These are phyloP conservation scores for Clonostachys rosea DNA, from an alignment of 2,329 filamentous ascomycete genomes.

Conservation along the genomic window DNA sequence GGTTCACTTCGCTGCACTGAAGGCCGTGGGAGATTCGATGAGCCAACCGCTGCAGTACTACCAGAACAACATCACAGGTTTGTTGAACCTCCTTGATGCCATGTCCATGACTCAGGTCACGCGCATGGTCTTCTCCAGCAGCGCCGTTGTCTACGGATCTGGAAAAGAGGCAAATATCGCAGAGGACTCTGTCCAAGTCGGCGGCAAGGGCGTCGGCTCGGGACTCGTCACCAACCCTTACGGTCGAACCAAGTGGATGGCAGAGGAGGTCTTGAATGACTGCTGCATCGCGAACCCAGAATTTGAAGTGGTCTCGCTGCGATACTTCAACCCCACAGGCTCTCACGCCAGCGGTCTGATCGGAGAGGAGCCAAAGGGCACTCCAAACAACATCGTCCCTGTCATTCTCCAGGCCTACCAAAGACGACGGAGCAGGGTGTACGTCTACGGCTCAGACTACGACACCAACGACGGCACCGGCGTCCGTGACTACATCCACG, in stretches of 20 bases:
- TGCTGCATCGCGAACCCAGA: constrained; percentile 53
- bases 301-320: constrained; percentile 58
- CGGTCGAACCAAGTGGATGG: constrained; percentile 63
- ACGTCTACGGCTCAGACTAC: constrained; percentile 62
- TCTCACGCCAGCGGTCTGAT: constrained; percentile 60
- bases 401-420: constrained; percentile 58
- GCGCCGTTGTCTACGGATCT: constrained; percentile 61
- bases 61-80: constrained; percentile 61
- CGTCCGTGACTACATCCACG: constrained; percentile 65
- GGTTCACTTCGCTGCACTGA: constrained; percentile 66
- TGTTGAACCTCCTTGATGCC: constrained; percentile 54
- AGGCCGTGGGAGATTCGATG: constrained; percentile 62
- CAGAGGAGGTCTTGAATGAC: constrained; percentile 61
- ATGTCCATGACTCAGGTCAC: constrained; percentile 57
- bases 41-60: constrained; percentile 58
- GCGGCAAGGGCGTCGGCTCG: constrained; percentile 28
- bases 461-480: constrained; percentile 63
- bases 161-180: constrained; percentile 42
- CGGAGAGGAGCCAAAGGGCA: constrained; percentile 58
- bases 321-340: constrained; percentile 66
- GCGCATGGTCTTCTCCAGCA: constrained; percentile 64
- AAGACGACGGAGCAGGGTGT: constrained; percentile 43
- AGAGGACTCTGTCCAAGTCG: constrained; percentile 24
- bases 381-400: constrained; percentile 60
- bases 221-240: constrained; percentile 59